Evolutionary conservation across 2,329 filamentous ascomycete genomes (phyloP), one percentile per base, ranked within the genome.

Genomic region (Macrophomina tecta): DNA sequence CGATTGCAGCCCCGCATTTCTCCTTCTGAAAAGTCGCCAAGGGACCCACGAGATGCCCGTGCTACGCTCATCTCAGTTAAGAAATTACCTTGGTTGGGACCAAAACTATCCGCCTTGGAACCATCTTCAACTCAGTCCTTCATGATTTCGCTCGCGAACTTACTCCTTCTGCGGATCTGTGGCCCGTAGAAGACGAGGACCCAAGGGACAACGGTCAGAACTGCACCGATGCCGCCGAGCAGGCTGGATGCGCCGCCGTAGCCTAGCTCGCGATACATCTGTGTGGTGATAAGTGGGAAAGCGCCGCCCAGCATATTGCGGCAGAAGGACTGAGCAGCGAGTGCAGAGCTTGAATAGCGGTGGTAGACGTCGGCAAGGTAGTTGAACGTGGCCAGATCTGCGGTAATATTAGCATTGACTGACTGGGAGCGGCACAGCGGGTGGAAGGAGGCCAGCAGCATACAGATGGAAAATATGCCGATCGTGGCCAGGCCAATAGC

Each of bases 341-440:
- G 82, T 0, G 94, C 93, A 0, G 91, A 95, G 46, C 90, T 93
- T 0, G 94, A 92, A 73, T 94, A 97, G 2, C 86, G 84, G 74
- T 93, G 90, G 77, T 97, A 97, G 1, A 90, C 90, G 75, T 97
- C 94, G 23, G 93, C 93, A 1, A 97, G 84, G 72, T 97, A 97
- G 76, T 97, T 97, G 81, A 97, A 97, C 0, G 93, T 91, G 2
- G 93, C 90, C 1, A 97, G 85, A 74, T 65, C 63, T 65, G 40
- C 14, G 3, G 4, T 4, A 6, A 14, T 9, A 32, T 46, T n/a
- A 53, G 40, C 23, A 36, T 77, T 23, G 23, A 76, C 32, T 16
- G n/a, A 6, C 36, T 23, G 7, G 12, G 2, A 28, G 32, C 32
- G 6, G 30, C 23, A 3, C 23, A 28, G 34, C 12, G 46, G 46